Evolutionary conservation across 139 green algal genomes (phyloP).

Genomic region (Edaphochlamys debaryana): DNA sequence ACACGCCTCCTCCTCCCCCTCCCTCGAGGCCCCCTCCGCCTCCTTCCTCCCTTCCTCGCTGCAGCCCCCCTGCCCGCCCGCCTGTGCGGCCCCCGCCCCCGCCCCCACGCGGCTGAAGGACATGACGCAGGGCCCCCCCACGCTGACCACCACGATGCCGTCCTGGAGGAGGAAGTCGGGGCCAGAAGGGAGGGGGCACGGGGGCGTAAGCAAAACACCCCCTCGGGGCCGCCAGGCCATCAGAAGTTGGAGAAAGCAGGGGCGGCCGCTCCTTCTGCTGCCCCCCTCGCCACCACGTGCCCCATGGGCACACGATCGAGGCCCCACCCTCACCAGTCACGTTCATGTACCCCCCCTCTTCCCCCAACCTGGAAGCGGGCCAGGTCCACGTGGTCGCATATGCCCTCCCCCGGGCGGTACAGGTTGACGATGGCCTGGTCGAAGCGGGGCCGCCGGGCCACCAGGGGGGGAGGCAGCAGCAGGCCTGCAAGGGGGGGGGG

Average conservation of each 20-base stretch:
- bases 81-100: background rate
- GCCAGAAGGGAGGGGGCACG: too few species aligned
- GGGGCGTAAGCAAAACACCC: too few species aligned
- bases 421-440: constrained; percentile 54
- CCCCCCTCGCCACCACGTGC: too few species aligned
- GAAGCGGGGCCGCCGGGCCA: background rate
- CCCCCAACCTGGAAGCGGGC: constrained; percentile 52
- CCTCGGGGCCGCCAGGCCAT: too few species aligned
- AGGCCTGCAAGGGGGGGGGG: too few species aligned
- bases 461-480: too few species aligned
- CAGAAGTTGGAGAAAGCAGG: too few species aligned
- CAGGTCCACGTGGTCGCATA: constrained; percentile 59
- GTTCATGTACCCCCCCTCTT: too few species aligned
- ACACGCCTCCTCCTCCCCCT: background rate
- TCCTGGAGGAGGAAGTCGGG: too few species aligned
- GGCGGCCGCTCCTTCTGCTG: constrained; percentile 20
- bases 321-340: too few species aligned
- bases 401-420: constrained; percentile 58
- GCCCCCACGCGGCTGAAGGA: background rate
- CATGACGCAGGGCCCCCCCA: constrained; percentile 23
- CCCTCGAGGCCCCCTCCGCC: background rate
- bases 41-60: background rate
- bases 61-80: too few species aligned
- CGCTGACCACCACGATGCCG: constrained; percentile 22
- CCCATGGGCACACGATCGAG: too few species aligned